Conservation (phyloP, 2,329 filamentous ascomycete genomes). For the Cercospora zeina region DNA sequence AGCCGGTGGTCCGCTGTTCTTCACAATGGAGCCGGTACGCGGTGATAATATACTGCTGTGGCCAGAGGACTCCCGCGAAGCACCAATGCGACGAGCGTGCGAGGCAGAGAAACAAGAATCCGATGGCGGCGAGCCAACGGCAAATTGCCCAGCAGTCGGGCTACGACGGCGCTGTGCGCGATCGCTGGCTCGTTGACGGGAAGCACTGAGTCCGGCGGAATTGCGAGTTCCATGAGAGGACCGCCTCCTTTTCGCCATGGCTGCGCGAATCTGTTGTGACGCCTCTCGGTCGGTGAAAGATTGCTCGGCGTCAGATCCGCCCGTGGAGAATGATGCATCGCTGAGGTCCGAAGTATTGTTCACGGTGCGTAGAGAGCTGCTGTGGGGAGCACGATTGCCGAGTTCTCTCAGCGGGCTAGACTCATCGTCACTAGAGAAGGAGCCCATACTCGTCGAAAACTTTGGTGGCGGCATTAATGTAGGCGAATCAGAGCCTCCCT, state of each 20-base stretch:
- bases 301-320: slow-evolving; percentile 21
- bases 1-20: slow-evolving; percentile 38
- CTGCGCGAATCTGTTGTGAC: slow-evolving; percentile 43
- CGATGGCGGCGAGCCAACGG: slow-evolving; percentile 53
- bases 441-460: slow-evolving; percentile 58
- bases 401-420: slow-evolving; percentile 51
- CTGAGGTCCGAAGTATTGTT: slow-evolving; percentile 33
- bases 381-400: slow-evolving; percentile 45
- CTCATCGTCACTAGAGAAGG: slow-evolving; percentile 61
- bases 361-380: slow-evolving; percentile 26
- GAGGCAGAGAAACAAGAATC: slow-evolving; percentile 65
- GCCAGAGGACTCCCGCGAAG: slow-evolving; percentile 54
- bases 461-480: slow-evolving; percentile 47
- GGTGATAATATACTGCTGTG: slow-evolving; percentile 60
- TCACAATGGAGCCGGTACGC: slow-evolving; percentile 59
- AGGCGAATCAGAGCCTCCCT: slow-evolving; percentile 56
- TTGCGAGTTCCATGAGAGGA: slow-evolving; percentile 25
- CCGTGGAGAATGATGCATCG: slow-evolving; percentile 31
- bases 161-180: slow-evolving; percentile 56
- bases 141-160: slow-evolving; percentile 48
- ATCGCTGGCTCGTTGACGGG: slow-evolving; percentile 39
- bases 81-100: slow-evolving; percentile 66
- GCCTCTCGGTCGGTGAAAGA: slow-evolving; percentile 34
- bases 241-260: slow-evolving; percentile 53
- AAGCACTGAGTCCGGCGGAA: slow-evolving; percentile 42